These are phyloP conservation scores for Phaeolepiota aurea DNA, from an alignment of 768 basidiomycete species.

Conservation along the genomic window DNA sequence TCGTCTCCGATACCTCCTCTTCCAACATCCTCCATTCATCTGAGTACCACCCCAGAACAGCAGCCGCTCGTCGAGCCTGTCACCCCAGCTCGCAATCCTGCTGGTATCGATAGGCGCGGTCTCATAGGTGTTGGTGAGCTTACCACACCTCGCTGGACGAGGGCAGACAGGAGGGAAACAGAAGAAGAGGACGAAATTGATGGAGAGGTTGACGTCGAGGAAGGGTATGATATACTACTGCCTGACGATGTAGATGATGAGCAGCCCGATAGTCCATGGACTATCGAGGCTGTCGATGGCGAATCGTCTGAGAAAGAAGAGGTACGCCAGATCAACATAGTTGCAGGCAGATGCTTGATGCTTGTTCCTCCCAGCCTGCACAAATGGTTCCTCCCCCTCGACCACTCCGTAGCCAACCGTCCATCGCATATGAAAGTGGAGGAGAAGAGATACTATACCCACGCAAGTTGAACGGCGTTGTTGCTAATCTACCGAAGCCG, in stretches of 20 bases:
- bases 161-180: conserved; percentile 32
- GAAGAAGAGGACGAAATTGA: conserved; percentile 19
- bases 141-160: conserved; percentile 90
- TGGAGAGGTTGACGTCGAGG: conserved; percentile 14
- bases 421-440: conserved; percentile 76
- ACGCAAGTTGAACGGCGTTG: conserved; percentile 35
- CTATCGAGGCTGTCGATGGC: conserved; percentile 79
- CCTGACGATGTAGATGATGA: conserved; percentile 36
- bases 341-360: not conserved
- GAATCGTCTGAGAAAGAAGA: conserved; percentile 66
- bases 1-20: conserved; percentile 54
- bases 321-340: conserved; percentile 26
- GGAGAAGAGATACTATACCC: conserved; percentile 89
- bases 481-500: conserved; percentile 23
- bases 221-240: conserved; percentile 33
- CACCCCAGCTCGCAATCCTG: conserved; percentile 71
- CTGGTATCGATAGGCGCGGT: conserved; percentile 74
- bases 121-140: conserved; percentile 95
- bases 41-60: conserved; percentile 58
- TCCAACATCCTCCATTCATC: conserved; percentile 28
- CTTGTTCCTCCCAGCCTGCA: conserved; percentile 23
- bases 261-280: conserved; percentile 80
- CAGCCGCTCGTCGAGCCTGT: conserved; percentile 41
- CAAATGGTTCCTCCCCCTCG: conserved; percentile 38
- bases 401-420: conserved; percentile 50